These are phyloP conservation scores for Chiua virens DNA, from an alignment of 768 basidiomycete genomes.

Conservation along the genomic window DNA sequence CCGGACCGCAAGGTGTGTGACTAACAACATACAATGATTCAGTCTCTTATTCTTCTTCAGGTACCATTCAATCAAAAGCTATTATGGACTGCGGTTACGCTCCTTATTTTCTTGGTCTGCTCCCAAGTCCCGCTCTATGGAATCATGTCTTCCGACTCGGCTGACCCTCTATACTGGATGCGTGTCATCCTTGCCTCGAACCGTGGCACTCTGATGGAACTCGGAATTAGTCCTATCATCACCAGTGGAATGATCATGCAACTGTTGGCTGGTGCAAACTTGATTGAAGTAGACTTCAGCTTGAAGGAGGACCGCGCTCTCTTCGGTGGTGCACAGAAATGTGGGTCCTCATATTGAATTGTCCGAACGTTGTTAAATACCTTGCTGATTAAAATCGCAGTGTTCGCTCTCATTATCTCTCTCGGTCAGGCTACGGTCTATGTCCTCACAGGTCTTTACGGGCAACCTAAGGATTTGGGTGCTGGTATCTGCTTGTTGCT, in stretches of 20 bases:
- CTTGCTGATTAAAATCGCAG: conserved; percentile 40
- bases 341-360: conserved; percentile 49
- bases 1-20: conserved; percentile 88
- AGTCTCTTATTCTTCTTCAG: conserved; percentile 38
- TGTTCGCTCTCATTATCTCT: conserved; percentile 95
- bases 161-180: conserved; percentile 99
- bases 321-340: conserved; percentile 95
- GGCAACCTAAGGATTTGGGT: conserved; percentile 89
- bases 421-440: conserved; percentile 97
- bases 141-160: conserved; percentile 99
- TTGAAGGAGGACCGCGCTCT: conserved; percentile 96
- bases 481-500: conserved; percentile 96
- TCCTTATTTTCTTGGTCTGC: conserved; percentile 99
- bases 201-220: conserved; percentile 98
- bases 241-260: conserved; percentile 99
- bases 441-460: conserved; percentile 95
- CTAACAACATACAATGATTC: background rate
- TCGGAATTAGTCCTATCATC: conserved; percentile 96
- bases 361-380: background rate
- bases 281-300: conserved; percentile 96
- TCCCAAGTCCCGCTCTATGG: conserved; percentile 99
- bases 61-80: conserved; percentile 99
- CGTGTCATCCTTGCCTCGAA: conserved; percentile 99
- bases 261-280: conserved; percentile 93
- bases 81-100: conserved; percentile 98